These are phyloP conservation scores for Tylopilus sp. DNA, from an alignment of 1,284 basidiomycete species.

Conservation along the genomic window DNA sequence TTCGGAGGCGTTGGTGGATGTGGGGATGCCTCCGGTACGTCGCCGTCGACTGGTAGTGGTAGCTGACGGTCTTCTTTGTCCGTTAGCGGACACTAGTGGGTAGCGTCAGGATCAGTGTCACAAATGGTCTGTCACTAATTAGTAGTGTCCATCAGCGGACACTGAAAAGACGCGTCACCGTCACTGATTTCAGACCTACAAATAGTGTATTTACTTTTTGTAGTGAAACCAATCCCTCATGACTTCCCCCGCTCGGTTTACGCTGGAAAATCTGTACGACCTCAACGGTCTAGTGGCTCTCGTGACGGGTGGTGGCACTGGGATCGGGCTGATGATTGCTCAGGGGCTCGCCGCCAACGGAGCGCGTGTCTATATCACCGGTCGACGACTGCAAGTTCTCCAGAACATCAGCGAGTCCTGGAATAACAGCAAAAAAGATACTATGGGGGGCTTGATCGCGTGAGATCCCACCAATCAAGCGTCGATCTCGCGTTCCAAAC, in stretches of 20 bases:
- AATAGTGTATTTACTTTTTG: slow-evolving; percentile 18
- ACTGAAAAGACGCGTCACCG: too few species aligned
- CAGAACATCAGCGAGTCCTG: slow-evolving; percentile 59
- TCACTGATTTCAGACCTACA: too few species aligned
- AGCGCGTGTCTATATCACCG: slow-evolving; percentile 82
- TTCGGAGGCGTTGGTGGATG: too few species aligned
- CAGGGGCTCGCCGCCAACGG: slow-evolving; percentile 77
- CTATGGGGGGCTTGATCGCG: slow-evolving; percentile 61
- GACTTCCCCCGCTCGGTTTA: slow-evolving; percentile 35
- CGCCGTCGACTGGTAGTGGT: too few species aligned
- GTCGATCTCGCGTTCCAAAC: slow-evolving; percentile 1
- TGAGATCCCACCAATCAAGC: slow-evolving; percentile 46
- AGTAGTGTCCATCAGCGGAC: too few species aligned
- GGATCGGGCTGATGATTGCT: slow-evolving; percentile 79
- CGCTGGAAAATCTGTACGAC: slow-evolving; percentile 57
- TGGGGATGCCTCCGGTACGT: too few species aligned
- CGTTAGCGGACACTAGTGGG: too few species aligned
- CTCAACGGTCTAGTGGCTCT: slow-evolving; percentile 70
- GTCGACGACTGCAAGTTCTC: slow-evolving; percentile 68
- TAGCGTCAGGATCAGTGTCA: too few species aligned
- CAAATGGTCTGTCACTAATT: too few species aligned
- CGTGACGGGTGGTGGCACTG: slow-evolving; percentile 82
- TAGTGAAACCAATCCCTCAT: not conserved
- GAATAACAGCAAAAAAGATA: slow-evolving; percentile 48
- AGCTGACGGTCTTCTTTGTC: too few species aligned